These are phyloP conservation scores for Sorghum bicolor DNA, from an alignment of 176 grass and related monocot genomes.

Conservation along the genomic window DNA sequence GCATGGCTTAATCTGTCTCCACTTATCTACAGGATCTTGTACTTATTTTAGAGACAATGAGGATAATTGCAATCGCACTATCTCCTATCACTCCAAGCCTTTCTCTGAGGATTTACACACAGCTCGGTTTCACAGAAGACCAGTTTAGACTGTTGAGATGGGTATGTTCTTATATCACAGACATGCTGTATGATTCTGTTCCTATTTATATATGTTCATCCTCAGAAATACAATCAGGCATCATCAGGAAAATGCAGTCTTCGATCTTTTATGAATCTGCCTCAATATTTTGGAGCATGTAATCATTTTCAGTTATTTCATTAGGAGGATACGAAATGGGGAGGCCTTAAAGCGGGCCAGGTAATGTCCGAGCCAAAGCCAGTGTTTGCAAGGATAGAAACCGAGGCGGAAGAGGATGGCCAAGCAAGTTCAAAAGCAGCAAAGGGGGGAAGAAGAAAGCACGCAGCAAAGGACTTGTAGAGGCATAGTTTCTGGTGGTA, in stretches of 20 bases:
- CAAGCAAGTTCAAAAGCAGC: conserved; percentile 41
- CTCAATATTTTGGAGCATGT: background rate
- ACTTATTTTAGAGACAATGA: conserved; percentile 85
- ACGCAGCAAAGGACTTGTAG: conserved; percentile 57
- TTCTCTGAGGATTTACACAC: conserved; percentile 69
- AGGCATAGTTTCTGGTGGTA: conserved; percentile 42
- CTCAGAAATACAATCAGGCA: background rate
- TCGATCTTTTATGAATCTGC: background rate
- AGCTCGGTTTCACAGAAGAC: conserved; percentile 84
- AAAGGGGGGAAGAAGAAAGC: conserved; percentile 66
- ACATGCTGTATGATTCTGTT: background rate
- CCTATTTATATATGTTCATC: background rate
- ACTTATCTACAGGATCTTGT: conserved; percentile 78
- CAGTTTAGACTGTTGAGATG: conserved; percentile 68
- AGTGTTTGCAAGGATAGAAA: conserved; percentile 76
- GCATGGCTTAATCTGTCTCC: background rate
- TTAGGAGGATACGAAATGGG: conserved; percentile 88
- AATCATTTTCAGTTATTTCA: conserved; percentile 13
- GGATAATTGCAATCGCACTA: conserved; percentile 83
- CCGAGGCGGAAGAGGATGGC: conserved; percentile 30
- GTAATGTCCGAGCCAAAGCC: conserved; percentile 78
- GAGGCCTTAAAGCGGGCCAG: conserved; percentile 70
- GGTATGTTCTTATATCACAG: conserved; percentile 53
- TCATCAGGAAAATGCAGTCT: background rate
- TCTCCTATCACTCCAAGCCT: conserved; percentile 86